These are phyloP conservation scores for Ajuga reptans DNA, from an alignment of 305 asterid genomes.

Conservation along the genomic window DNA sequence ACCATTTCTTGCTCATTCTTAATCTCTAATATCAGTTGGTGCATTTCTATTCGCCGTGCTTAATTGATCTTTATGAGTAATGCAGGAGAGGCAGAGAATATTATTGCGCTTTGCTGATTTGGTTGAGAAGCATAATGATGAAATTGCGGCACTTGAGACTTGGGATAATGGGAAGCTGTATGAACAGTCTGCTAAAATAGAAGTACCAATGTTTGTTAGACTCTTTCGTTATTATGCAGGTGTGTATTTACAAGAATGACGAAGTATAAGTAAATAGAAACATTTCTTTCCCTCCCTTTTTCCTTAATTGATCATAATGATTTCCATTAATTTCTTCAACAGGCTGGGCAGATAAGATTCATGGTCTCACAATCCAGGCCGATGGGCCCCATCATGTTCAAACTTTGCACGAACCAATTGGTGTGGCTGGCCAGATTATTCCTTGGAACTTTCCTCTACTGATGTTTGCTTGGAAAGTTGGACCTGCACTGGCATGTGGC, in stretches of 20 bases:
- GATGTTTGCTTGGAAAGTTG: conserved; percentile 90
- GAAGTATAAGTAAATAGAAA: not conserved
- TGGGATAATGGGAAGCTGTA: conserved; percentile 90
- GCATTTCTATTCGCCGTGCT: not conserved
- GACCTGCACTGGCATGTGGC: conserved; percentile 88
- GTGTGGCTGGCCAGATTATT: conserved; percentile 91
- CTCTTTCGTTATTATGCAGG: conserved; percentile 88
- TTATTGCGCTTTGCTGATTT: conserved; percentile 76
- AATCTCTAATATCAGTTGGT: not conserved
- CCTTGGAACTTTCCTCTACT: conserved; percentile 97
- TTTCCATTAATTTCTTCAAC: conserved; percentile 22
- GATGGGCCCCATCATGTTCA: conserved; percentile 88
- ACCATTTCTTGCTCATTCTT: conserved; percentile 1
- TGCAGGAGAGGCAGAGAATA: conserved; percentile 83
- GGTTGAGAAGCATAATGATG: conserved; percentile 82
- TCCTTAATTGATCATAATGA: not conserved
- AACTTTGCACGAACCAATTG: conserved; percentile 90
- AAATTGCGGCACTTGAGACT: conserved; percentile 83
- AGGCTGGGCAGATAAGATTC: conserved; percentile 99
- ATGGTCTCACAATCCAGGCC: conserved; percentile 81
- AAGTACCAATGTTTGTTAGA: conserved; percentile 81
- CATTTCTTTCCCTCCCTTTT: not conserved
- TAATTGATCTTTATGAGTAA: conserved; percentile 7
- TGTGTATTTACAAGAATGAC: conserved; percentile 28
- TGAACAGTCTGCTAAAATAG: conserved; percentile 62